These are phyloP conservation scores for Apophysomyces elegans DNA, from an alignment of 371 early-diverging fungal species.

Conservation along the genomic window DNA sequence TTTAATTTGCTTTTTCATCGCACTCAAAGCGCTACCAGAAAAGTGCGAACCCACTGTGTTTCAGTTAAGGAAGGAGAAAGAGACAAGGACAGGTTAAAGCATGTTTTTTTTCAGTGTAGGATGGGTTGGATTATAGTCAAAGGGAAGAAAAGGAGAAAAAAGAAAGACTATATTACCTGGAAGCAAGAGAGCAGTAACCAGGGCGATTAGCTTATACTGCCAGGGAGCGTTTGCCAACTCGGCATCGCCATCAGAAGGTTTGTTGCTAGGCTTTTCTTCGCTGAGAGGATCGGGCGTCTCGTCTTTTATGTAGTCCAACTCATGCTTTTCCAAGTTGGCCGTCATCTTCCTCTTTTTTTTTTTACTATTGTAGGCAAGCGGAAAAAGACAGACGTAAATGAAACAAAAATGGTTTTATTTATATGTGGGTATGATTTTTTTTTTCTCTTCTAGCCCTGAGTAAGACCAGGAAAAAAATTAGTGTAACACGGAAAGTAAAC, in stretches of 20 bases:
- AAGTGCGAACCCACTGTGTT: slow-evolving; percentile 43
- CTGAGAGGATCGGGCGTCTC: not conserved
- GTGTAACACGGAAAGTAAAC: slow-evolving; percentile 2
- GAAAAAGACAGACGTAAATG: not conserved
- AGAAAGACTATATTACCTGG: slow-evolving; percentile 32
- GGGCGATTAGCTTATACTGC: slow-evolving; percentile 44
- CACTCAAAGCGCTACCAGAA: slow-evolving; percentile 40
- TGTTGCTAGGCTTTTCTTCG: slow-evolving; percentile 8
- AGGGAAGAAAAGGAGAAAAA: slow-evolving; percentile 15
- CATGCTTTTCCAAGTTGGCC: not conserved
- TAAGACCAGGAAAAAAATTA: not conserved
- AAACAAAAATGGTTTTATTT: not conserved
- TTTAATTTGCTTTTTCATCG: slow-evolving; percentile 43
- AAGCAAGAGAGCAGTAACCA: slow-evolving; percentile 42
- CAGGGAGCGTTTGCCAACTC: slow-evolving; percentile 44
- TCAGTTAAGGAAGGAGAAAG: not conserved
- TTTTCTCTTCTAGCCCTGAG: not conserved
- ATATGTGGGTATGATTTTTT: slow-evolving; percentile 3
- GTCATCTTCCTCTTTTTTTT: not conserved
- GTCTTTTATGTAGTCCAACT: slow-evolving; percentile 1
- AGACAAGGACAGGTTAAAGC: not conserved
- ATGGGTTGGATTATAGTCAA: no score
- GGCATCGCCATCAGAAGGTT: slow-evolving; percentile 33
- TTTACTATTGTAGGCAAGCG: not conserved
- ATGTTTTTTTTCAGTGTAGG: not conserved